phyloP scores from a whole-genome alignment of 495 filamentous ascomycete species.

The Neurospora hispaniola region DNA sequence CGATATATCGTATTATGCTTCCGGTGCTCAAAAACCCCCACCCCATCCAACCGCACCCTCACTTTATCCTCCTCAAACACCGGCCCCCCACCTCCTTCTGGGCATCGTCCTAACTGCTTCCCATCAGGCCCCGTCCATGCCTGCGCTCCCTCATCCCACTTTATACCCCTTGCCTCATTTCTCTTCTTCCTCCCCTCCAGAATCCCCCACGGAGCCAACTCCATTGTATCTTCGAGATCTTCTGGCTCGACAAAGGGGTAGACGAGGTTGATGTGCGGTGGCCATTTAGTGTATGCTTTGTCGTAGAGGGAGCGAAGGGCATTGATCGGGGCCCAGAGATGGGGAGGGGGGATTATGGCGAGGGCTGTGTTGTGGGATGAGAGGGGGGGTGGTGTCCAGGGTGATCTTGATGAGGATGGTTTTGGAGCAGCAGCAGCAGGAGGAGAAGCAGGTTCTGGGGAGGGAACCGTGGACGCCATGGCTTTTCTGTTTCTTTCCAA shows the following conservation, averaged over 20 bases:
- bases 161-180: neutral
- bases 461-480: neutral
- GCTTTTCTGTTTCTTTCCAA: neutral
- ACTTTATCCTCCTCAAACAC: neutral
- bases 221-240: conserved; percentile 3
- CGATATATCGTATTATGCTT: conserved; percentile 37
- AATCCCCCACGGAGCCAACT: neutral
- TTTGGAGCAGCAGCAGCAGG: neutral
- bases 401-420: neutral
- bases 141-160: neutral
- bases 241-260: conserved; percentile 44
- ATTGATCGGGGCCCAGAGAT: conserved; percentile 32
- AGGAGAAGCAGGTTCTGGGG: neutral
- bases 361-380: conserved; percentile 43
- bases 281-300: conserved; percentile 45
- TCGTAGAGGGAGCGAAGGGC: conserved; percentile 43
- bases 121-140: too few species aligned
- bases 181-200: neutral
- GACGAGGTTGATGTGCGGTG: conserved; percentile 48
- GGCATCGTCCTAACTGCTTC: too few species aligned
- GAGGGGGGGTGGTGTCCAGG: conserved; percentile 19
- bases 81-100: neutral
- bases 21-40: conserved; percentile 32
- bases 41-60: conserved; percentile 19
- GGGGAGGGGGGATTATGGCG: conserved; percentile 36